Evolutionary conservation across 768 basidiomycete genomes (phyloP), one percentile per base, ranked within the genome.

Genomic region (Gloeopeniophorella convolvens): DNA sequence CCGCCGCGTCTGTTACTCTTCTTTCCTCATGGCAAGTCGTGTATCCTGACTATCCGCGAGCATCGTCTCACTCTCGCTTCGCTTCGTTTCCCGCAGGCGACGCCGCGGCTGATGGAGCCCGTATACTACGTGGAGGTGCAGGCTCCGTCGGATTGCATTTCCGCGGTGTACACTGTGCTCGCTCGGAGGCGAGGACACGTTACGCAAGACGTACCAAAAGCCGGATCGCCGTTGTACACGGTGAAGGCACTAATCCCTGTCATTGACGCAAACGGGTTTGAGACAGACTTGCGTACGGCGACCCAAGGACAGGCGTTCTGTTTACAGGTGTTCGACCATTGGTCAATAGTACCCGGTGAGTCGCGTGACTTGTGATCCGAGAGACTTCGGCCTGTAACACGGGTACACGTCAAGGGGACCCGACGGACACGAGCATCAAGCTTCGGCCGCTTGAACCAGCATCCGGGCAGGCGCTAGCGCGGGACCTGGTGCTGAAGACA

Each of bases 271-370:
- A 97, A 97, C 62, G 96, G 96, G 0, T 99, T 99, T 66, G 96
- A 99, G 73, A 96, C 94, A 4, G 96, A 99, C 71, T 70, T 99
- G 64, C 74, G 96, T 61, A 98, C 94, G 41, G 92, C 96, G 40
- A 99, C 96, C 21, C 92, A 96, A 68, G 96, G 96, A 23, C 96
- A 98, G 67, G 96, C 96, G n/a, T 98, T 97, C 73, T 96, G 93
- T 63, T 72, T 92, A 61, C 94, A 97, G 67, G 82, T 90, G 56
- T 99, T 98, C 68, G 95, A 98, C 66, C 96, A 99, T 62, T 99
- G 96, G 96, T 86, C 88, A 13, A 89, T 95, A 62, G 95, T 98
- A n/a, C 95, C 95, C 60, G 90, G 89, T 87, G 63, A 57, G 81
- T 70, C 42, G 13, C 31, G 34, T 28, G 45, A 34, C 41, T 11